A percentile compares a stretch with the other conserved stretches of the same genome.
Conservation (phyloP, 1,139 yeast genomes). For the Pichia sp. region DNA sequence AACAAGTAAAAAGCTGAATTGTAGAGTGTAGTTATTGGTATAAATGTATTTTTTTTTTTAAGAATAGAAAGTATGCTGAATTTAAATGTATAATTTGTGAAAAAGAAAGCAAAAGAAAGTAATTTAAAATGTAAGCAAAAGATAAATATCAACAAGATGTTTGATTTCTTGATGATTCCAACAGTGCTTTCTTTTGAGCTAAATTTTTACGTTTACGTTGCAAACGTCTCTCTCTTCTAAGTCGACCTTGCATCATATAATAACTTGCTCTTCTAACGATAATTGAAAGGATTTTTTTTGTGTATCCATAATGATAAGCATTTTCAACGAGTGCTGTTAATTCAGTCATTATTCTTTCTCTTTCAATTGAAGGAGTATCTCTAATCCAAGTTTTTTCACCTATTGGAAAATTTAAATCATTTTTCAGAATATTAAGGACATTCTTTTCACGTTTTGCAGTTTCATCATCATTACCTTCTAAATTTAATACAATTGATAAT, state of each 20-base stretch:
- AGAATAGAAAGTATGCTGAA: too few relatives aligned
- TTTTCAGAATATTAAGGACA: conserved; percentile 51
- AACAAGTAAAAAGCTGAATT: too few relatives aligned
- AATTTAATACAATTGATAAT: conserved; percentile 46
- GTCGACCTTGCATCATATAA: conserved; percentile 71
- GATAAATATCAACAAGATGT: too few relatives aligned
- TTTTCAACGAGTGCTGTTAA: conserved; percentile 42
- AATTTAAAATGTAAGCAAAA: too few relatives aligned
- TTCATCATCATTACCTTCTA: conserved; percentile 46
- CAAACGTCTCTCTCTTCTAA: conserved; percentile 60
- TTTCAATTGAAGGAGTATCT: conserved; percentile 53
- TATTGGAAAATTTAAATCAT: conserved; percentile 57
- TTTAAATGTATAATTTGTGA: too few relatives aligned
- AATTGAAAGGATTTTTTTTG: conserved; percentile 52
- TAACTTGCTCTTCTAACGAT: conserved; percentile 75
- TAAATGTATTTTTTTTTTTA: too few relatives aligned
- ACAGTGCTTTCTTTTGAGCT: neutral
- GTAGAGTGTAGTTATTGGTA: too few relatives aligned
- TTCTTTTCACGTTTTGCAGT: conserved; percentile 56
- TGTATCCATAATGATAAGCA: conserved; percentile 48
- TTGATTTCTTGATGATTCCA: conserved; percentile 1
- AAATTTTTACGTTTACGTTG: conserved; percentile 9
- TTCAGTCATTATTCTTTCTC: conserved; percentile 45
- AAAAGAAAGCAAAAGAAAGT: too few relatives aligned
- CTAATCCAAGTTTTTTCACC: conserved; percentile 81